Percentiles rank a stretch among this genome's conserved stretches.
Evolutionary conservation across 306 rosid genomes (phyloP).

Genomic region (Sicyos edulis): DNA sequence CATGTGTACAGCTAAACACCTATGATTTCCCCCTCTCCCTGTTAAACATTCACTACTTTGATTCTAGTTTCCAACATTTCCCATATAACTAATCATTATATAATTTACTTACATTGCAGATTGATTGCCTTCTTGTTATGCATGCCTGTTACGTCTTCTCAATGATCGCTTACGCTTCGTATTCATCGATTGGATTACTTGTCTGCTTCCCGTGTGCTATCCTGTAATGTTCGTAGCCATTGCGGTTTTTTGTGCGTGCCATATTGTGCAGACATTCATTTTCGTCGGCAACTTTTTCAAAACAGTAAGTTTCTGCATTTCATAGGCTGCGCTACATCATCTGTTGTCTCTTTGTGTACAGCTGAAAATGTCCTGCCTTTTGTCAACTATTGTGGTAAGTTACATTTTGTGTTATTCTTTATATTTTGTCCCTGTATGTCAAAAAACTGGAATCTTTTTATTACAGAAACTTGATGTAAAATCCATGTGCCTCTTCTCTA

Average conservation of each 20-base stretch:
- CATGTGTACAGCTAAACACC: not conserved
- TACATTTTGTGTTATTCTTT: not conserved
- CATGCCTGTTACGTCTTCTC: not conserved
- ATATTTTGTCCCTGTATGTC: not conserved
- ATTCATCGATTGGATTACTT: not conserved
- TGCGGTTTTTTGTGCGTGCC: not conserved
- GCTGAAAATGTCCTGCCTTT: conserved; percentile 8
- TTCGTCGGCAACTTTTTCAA: not conserved
- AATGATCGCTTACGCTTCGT: not conserved
- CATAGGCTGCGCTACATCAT: not conserved
- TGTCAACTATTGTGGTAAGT: not conserved
- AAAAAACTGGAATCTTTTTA: not conserved
- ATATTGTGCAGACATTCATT: not conserved
- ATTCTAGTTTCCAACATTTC: not conserved
- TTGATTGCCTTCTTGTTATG: not conserved
- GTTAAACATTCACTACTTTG: not conserved
- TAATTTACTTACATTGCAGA: not conserved
- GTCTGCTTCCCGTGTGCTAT: conserved; percentile 12
- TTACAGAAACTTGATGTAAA: not conserved
- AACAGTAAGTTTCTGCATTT: conserved; percentile 8
- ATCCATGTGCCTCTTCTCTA: not conserved
- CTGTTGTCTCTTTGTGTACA: conserved; percentile 1
- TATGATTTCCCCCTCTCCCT: no score
- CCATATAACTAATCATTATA: not conserved
- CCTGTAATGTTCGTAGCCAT: not conserved